These are phyloP conservation scores for Kodamaea fungicola DNA, from an alignment of 1,139 yeast species.

Conservation along the genomic window DNA sequence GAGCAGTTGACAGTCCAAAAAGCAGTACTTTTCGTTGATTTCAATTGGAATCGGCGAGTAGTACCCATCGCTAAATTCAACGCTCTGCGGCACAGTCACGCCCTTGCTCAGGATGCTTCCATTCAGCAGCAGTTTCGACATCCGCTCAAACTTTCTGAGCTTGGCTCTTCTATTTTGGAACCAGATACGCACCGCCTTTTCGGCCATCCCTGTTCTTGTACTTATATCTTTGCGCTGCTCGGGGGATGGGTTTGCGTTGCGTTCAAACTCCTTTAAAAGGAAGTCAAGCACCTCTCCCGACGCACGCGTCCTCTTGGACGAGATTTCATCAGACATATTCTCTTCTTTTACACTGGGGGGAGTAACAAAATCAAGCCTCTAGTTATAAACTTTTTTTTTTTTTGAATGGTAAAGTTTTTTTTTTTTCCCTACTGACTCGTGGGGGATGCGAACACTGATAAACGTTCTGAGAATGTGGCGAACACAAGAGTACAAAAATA, in stretches of 20 bases:
- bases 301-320: conserved; percentile 55
- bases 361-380: too few species aligned
- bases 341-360: not conserved
- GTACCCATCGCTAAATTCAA: conserved; percentile 1
- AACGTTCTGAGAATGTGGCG: not conserved
- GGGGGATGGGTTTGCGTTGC: conserved; percentile 69
- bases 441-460: not conserved
- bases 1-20: conserved; percentile 62
- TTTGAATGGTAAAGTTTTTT: not conserved
- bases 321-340: conserved; percentile 23
- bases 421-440: not conserved
- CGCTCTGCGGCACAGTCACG: not conserved
- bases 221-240: conserved; percentile 70
- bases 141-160: conserved; percentile 55
- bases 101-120: not conserved
- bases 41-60: conserved; percentile 42
- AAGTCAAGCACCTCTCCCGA: conserved; percentile 78
- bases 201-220: conserved; percentile 78
- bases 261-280: conserved; percentile 65
- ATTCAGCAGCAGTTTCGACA: conserved; percentile 14
- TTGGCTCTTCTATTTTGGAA: conserved; percentile 91
- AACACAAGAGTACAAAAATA: not conserved
- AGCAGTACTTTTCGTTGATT: conserved; percentile 63
- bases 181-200: conserved; percentile 92
- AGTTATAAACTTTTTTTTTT: too few species aligned